Evolutionary conservation across 2,329 filamentous ascomycete genomes (phyloP), one percentile per base, ranked within the genome.

Genomic region (Ceratocystis huliohia): DNA sequence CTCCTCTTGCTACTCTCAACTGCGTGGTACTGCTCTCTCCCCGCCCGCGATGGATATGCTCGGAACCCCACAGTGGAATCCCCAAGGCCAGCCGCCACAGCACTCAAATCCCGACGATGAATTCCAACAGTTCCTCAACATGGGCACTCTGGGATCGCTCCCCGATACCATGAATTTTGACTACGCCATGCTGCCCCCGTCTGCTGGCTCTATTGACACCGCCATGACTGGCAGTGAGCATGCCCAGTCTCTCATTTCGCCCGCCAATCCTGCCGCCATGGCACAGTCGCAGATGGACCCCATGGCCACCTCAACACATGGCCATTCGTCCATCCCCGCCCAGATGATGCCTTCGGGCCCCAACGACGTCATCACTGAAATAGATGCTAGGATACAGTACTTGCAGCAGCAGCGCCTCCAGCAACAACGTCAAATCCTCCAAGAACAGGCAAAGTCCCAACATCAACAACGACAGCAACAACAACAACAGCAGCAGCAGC

Each of bases 311-410:
- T 59, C 73, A 74, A 53, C 74, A 77, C 70, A 79, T 79, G 70
- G 74, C 7, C 81, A 82, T 66, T 70, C 79, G 53, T 72, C 78
- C 1, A 78, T 84, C 22, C 73, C 80, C 33, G 76, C 78, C 15
- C 75, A 75, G 66, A 77, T 79, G 73, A 75, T 77, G 71, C 80
- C 78, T 67, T 75, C 74, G 59, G 75, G 76, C 4, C 76, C 81
- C 28, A 77, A 74, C 70, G 82, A 84, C 69, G 76, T 81, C 68
- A 81, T 86, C 65, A 79, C 79, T 45, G 81, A 82, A 65, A 79
- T 87, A 70, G 84, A 88, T 72, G 83, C 84, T 44, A 84, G 87
- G 73, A 87, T 87, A 67, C 82, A 85, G 67, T 86, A 82, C 70
- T 76, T 87, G 30, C 84, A 86, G 72, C 82, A 85, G 70, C 84